These are phyloP conservation scores for Penicillium malachiteum DNA, from an alignment of 495 filamentous ascomycete genomes.

Conservation along the genomic window DNA sequence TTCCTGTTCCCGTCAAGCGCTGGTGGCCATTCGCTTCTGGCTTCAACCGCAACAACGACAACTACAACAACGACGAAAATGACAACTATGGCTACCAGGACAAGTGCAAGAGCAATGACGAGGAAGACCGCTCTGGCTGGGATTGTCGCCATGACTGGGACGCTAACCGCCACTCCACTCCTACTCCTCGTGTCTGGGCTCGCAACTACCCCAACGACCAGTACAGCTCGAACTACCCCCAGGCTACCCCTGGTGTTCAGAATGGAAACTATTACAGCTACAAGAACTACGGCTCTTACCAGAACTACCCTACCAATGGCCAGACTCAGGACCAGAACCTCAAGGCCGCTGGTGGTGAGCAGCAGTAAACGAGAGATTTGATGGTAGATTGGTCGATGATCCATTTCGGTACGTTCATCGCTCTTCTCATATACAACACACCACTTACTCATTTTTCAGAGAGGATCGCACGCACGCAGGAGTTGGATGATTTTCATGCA, in stretches of 20 bases:
- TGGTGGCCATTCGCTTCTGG: constrained; percentile 1
- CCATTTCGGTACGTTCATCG: constrained; percentile 3
- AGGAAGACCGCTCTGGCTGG: constrained; percentile 9
- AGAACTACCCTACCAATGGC: constrained; percentile 1
- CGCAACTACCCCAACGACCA: constrained; percentile 1
- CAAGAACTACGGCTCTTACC: neutral
- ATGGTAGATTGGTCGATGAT: neutral
- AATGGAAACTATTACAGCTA: neutral
- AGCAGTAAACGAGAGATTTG: constrained; percentile 7
- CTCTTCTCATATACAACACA: neutral
- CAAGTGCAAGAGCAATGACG: constrained; percentile 13
- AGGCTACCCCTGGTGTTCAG: constrained; percentile 8
- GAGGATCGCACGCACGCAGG: constrained; percentile 1
- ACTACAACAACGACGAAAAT: constrained; percentile 10
- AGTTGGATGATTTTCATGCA: constrained; percentile 10
- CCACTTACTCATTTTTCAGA: neutral
- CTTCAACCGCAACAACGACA: constrained; percentile 4
- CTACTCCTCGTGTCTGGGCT: constrained; percentile 7
- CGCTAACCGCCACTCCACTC: constrained; percentile 9
- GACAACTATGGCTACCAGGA: constrained; percentile 10
- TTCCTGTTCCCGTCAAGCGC: neutral
- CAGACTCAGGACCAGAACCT: constrained; percentile 5
- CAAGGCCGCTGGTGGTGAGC: constrained; percentile 11
- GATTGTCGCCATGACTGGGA: constrained; percentile 12
- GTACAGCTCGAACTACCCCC: constrained; percentile 2